These are phyloP conservation scores for Phyllosticta capitalensis DNA, from an alignment of 2,329 filamentous ascomycete species.

Conservation along the genomic window DNA sequence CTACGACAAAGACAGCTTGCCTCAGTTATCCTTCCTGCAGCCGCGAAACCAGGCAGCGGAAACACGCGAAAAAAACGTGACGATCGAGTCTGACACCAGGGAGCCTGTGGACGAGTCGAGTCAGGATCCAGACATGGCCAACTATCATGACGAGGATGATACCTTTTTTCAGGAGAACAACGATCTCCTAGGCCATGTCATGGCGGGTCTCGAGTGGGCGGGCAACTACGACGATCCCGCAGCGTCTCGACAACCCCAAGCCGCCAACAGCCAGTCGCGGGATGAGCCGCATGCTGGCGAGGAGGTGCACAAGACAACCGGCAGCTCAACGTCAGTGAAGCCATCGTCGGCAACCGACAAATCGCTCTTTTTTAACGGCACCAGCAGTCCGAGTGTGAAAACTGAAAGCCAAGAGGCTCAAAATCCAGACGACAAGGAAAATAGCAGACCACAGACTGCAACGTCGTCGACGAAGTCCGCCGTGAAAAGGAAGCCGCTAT, in stretches of 20 bases:
- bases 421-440: neutral
- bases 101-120: neutral
- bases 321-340: conserved; percentile 7
- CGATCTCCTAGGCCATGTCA: conserved; percentile 9
- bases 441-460: neutral
- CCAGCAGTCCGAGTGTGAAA: conserved; percentile 10
- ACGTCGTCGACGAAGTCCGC: conserved; percentile 8
- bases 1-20: conserved; percentile 3
- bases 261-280: neutral
- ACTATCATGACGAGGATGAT: neutral
- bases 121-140: neutral
- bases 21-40: conserved; percentile 4
- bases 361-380: conserved; percentile 14
- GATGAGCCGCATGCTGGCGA: neutral
- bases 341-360: conserved; percentile 9
- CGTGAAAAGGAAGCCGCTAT: neutral
- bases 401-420: neutral
- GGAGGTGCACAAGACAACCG: neutral
- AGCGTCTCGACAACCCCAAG: neutral
- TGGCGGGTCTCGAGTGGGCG: neutral
- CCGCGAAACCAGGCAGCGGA: neutral
- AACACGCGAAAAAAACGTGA: neutral
- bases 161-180: conserved; percentile 7
- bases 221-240: neutral
- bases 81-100: neutral